Conservation (phyloP, 208 protist species). For the Acanthamoeba rhysodes region DNA sequence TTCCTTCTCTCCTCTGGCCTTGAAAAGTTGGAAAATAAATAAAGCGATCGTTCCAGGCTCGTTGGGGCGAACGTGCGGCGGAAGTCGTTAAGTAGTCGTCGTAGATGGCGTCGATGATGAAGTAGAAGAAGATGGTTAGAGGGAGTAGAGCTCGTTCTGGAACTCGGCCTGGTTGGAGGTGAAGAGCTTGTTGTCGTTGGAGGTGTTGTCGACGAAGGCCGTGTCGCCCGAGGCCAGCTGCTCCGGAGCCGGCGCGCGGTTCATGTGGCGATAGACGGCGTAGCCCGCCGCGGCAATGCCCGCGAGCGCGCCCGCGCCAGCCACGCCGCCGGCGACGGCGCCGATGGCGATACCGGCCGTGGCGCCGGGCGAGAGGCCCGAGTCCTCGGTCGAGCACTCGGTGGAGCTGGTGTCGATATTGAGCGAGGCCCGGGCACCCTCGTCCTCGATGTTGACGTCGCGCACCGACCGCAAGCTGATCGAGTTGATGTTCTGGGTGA, state of each 20-base stretch:
- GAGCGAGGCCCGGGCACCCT: background rate
- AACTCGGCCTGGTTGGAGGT: slow-evolving; percentile 59
- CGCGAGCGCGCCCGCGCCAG: background rate
- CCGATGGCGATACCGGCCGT: slow-evolving; percentile 25
- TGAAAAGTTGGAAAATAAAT: background rate
- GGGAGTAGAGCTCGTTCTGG: slow-evolving; percentile 62
- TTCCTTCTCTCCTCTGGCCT: too few species aligned
- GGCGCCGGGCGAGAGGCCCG: background rate
- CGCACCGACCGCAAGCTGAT: background rate
- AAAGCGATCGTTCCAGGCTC: background rate
- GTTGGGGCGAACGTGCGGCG: background rate
- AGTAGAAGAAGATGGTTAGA: background rate
- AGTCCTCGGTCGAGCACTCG: background rate
- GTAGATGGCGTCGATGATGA: too few species aligned
- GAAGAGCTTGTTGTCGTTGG: slow-evolving; percentile 68
- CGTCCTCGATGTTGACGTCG: background rate
- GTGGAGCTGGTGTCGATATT: background rate
- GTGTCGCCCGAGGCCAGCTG: slow-evolving; percentile 50
- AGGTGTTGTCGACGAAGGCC: slow-evolving; percentile 54
- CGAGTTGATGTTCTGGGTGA: background rate
- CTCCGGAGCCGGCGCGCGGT: slow-evolving; percentile 7
- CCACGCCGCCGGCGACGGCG: background rate
- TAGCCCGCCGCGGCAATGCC: background rate
- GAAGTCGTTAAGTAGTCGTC: too few species aligned
- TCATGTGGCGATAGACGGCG: slow-evolving; percentile 28